Base-by-base conservation (phyloP, 305 asterid genomes). In the Nicotiana rustica region DNA sequence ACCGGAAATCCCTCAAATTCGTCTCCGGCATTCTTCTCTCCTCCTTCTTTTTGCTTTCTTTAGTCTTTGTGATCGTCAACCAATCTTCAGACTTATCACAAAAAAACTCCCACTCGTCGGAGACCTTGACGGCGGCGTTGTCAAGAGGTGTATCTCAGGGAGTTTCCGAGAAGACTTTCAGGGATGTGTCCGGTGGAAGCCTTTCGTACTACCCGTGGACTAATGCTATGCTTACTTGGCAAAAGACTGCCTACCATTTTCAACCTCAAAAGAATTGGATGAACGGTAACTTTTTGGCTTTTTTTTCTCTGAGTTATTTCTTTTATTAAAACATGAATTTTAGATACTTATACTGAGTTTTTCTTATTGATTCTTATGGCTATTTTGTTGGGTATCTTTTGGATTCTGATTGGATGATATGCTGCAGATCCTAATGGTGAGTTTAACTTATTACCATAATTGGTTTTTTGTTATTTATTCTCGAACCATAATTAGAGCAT, bases 231-330 rank as follows among this genome's bases (percentile, higher is more conserved):
- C 87, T 93, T 78, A 69, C 91, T 17, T 93, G 94, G 98, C 98
- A 93, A 84, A 88, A 92, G 83, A 91, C 98, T 41, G 85, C 88
- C 41, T 94, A 83, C 88, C 98, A 94, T 82, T 93, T 92, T 75
- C 98, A 93, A 19, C 95, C 97, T 6, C 86, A 88, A 78, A 89
- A 90, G 71, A 90, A 91, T 81, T 93, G 93, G 93, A 93, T 92
- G 88, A 92, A 90, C 57, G 97, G 97, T 93, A 85, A 14, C 79
- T 86, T 35, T 83, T 52, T 6, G 36, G 18, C 21, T 44, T 19
- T 5, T 18, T 44, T 59, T 18, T 61, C 66, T 3, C 21, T 60
- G 59, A 31, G 25, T 10, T 49, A 31, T 3, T 12, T 66, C 21
- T 21, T 38, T 44, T 47, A 29, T 3, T 41, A 21, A 25, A 67